Percentiles rank a stretch among this genome's conserved stretches.
These are phyloP conservation scores for Colletotrichum tanaceti DNA, from an alignment of 2,329 filamentous ascomycete species.

Conservation along the genomic window DNA sequence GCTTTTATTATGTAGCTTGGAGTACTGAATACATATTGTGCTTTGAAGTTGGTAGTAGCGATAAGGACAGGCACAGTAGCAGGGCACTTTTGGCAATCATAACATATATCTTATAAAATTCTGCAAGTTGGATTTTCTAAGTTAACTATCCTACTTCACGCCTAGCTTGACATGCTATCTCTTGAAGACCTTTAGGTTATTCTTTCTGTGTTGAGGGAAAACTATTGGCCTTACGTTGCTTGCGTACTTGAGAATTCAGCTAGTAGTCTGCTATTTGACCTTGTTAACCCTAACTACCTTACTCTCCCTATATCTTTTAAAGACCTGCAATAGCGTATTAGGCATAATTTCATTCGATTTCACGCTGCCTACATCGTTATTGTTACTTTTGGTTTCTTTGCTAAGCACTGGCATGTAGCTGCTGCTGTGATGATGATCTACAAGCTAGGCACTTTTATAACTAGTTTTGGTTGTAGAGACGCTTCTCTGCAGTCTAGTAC, in stretches of 20 bases:
- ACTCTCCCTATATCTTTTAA: not conserved
- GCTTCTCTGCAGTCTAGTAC: not conserved
- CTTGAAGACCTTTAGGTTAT: not conserved
- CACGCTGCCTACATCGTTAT: not conserved
- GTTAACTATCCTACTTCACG: not conserved
- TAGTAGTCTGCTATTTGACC: not conserved
- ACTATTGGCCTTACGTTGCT: conserved; percentile 7
- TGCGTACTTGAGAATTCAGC: not conserved
- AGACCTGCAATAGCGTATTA: not conserved
- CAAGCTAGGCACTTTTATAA: not conserved
- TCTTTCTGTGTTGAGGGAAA: not conserved
- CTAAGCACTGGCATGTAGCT: conserved; percentile 1
- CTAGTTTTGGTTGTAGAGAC: not conserved
- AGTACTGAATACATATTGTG: not conserved
- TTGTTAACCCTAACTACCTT: not conserved
- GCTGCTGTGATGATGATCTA: not conserved
- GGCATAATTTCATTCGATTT: conserved; percentile 1
- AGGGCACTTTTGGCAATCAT: not conserved
- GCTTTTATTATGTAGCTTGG: not conserved
- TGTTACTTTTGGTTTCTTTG: not conserved
- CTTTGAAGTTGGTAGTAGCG: not conserved
- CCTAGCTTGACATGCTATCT: conserved; percentile 1
- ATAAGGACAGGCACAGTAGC: not conserved
- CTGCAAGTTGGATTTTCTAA: not conserved
- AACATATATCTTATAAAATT: not conserved